These are phyloP conservation scores for Hypoxylon sp. DNA, from an alignment of 2,329 filamentous ascomycete genomes.

Conservation along the genomic window DNA sequence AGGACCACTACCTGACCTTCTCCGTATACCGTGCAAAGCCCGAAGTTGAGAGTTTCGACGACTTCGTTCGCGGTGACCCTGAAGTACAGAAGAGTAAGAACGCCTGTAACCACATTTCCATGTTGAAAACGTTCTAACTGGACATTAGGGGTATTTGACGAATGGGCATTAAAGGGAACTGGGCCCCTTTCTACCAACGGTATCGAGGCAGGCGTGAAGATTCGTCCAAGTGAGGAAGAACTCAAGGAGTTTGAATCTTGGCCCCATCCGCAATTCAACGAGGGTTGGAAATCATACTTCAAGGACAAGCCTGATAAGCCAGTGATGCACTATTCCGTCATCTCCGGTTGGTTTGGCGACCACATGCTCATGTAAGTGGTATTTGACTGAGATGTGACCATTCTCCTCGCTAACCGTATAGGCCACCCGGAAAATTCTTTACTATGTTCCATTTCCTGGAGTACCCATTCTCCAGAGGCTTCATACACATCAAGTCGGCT, in stretches of 20 bases:
- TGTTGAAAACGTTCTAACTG: constrained; percentile 28
- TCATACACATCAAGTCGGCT: constrained; percentile 78
- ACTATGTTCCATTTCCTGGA: constrained; percentile 88
- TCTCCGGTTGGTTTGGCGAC: constrained; percentile 76
- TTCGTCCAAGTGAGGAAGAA: constrained; percentile 78
- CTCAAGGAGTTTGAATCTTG: constrained; percentile 77
- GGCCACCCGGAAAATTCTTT: constrained; percentile 85
- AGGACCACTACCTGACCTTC: constrained; percentile 82
- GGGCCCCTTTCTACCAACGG: constrained; percentile 84
- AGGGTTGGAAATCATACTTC: constrained; percentile 86
- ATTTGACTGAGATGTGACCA: background rate
- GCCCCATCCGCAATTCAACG: constrained; percentile 81
- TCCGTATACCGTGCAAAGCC: constrained; percentile 80
- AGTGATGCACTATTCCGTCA: constrained; percentile 87
- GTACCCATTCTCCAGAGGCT: constrained; percentile 82
- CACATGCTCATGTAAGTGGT: constrained; percentile 69
- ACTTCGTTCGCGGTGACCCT: constrained; percentile 82
- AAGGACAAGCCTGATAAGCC: constrained; percentile 89
- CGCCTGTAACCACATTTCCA: background rate
- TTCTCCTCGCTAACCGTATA: constrained; percentile 63
- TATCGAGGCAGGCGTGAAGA: constrained; percentile 85
- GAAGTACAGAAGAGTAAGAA: constrained; percentile 75
- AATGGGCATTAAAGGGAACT: constrained; percentile 85
- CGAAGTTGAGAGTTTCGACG: constrained; percentile 83
- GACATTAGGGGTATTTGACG: constrained; percentile 73